These are phyloP conservation scores for Glomus cerebriforme DNA, from an alignment of 192 early-diverging fungal species.

Conservation along the genomic window DNA sequence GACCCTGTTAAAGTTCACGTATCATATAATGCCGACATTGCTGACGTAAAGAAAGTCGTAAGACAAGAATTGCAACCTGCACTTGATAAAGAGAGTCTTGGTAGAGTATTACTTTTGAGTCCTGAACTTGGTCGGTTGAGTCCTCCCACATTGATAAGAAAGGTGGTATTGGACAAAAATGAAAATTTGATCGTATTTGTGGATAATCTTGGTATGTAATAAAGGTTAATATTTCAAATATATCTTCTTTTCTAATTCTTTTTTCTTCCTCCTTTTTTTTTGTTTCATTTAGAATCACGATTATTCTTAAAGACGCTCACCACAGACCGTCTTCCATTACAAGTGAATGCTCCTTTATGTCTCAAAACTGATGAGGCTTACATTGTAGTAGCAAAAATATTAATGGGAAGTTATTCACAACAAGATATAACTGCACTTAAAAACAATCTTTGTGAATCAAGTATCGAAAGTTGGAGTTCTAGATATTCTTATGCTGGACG, in stretches of 20 bases:
- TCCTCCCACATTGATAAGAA: constrained; percentile 17
- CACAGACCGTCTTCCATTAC: constrained; percentile 24
- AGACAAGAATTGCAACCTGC: constrained; percentile 33
- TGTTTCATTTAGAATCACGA: constrained; percentile 19
- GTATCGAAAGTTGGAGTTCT: constrained; percentile 31
- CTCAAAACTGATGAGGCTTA: constrained; percentile 29
- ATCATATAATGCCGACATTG: constrained; percentile 24
- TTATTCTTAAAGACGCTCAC: constrained; percentile 25
- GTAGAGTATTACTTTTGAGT: constrained; percentile 33
- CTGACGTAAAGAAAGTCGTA: constrained; percentile 35
- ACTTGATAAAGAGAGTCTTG: constrained; percentile 30
- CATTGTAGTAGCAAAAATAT: constrained; percentile 21
- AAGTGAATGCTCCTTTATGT: constrained; percentile 31
- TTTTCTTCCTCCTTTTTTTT: background rate
- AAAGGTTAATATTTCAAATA: too few species aligned
- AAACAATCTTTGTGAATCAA: constrained; percentile 21
- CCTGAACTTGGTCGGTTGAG: constrained; percentile 15
- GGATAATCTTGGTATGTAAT: constrained; percentile 32
- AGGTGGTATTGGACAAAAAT: background rate
- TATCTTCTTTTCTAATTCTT: too few species aligned
- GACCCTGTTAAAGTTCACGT: constrained; percentile 36
- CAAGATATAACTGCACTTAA: constrained; percentile 19
- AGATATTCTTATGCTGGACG: background rate
- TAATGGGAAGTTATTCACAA: constrained; percentile 1
- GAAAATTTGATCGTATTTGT: constrained; percentile 32